Evolutionary conservation across 2,329 filamentous ascomycete species (phyloP), one percentile per base, ranked within the genome.

Genomic region (Colletotrichum sp.): DNA sequence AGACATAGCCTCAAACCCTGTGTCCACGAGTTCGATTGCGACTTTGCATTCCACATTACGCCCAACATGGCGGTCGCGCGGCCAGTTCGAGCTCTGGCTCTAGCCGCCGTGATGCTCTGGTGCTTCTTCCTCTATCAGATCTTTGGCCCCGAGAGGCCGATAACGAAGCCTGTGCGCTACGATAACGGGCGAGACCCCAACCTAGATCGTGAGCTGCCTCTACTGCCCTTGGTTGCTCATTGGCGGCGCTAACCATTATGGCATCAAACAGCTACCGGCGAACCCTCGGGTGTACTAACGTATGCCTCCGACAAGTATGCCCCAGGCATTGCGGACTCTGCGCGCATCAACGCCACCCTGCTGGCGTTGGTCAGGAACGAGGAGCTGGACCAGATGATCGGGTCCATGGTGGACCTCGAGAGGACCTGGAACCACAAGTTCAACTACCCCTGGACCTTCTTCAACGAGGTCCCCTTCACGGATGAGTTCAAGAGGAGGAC

Each of bases 381-480:
- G 83, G 97, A 99, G 88, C 87, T 98, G 32, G 87, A 92, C 26
- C 95, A 94, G 63, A 94, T 99, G 89, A 88, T 99, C 30, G 91
- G 93, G 82, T 95, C 96, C 30, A 99, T 99, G 95, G 86, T 87
- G 71, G 96, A 99, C 82, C 90, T 99, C 76, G 97, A 99, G 87
- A 89, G 94, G 79, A 99, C 96, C 1, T 99, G 96, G 96, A 99
- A 99, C 82, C 89, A 92, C 89, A 99, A 99, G 83, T 99, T 99
- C 91, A 99, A 99, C 88, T 99, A 99, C 83, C 97, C 97, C 0
- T 99, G 97, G 95, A 98, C 96, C 10, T 99, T 99, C 85, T 98
- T 99, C 90, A 99, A 99, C 86, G 96, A 99, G 82, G 93, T 95
- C 68, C 95, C 95, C 18, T 99, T 99, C 82, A 93, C 94, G 4